A percentile compares a stretch with the other conserved stretches of the same genome.
Evolutionary conservation across 176 grass and related monocot species (phyloP).

Genomic region (Rhynchospora tenuis): DNA sequence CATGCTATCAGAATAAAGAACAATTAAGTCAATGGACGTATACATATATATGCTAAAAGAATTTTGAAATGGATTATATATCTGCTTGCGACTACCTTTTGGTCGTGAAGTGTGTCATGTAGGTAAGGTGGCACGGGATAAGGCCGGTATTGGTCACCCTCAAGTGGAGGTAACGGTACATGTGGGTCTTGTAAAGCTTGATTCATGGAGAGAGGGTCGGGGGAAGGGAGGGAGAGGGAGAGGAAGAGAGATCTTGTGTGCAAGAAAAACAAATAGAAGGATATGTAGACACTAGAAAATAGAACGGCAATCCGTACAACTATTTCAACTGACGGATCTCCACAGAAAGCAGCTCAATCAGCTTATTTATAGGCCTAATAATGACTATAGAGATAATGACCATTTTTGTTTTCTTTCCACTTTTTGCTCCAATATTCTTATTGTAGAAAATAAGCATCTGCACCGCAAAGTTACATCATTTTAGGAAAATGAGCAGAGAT

Average conservation of each 20-base stretch:
- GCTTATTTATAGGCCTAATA: background rate
- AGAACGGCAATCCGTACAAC: background rate
- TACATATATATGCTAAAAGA: background rate
- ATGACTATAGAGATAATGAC: background rate
- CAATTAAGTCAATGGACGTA: background rate
- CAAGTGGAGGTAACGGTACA: background rate
- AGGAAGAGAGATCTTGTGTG: background rate
- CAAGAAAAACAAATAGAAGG: background rate
- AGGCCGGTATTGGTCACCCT: background rate
- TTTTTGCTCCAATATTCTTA: background rate
- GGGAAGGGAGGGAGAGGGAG: background rate
- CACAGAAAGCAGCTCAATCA: background rate
- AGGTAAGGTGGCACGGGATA: background rate
- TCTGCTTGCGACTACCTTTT: background rate
- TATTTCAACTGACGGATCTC: background rate
- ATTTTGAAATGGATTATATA: background rate
- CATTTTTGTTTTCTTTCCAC: background rate
- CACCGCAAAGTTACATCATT: background rate
- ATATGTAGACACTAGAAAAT: background rate
- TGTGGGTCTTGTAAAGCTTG: background rate
- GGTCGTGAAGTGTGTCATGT: background rate
- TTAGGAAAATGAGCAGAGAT: background rate
- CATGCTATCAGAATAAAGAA: background rate
- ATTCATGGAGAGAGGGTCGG: constrained; percentile 2
- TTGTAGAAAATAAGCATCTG: background rate